phyloP scores from a whole-genome alignment of 2,329 filamentous ascomycete genomes.

The Colletotrichum horii region DNA sequence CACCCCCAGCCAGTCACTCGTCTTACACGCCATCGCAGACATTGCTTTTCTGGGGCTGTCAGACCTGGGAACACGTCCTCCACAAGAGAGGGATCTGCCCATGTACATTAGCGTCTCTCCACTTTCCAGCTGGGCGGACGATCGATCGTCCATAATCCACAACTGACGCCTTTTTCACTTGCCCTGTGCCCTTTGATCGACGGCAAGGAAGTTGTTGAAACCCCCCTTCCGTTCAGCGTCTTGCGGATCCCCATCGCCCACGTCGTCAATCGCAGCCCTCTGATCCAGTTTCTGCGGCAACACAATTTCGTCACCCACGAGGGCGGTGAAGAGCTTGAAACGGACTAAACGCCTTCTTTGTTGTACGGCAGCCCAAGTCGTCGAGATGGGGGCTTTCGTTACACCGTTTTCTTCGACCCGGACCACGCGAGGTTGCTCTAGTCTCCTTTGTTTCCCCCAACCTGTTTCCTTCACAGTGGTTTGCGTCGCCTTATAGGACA shows the following conservation, averaged over 20 bases:
- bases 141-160: neutral
- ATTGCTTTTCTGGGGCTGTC: neutral
- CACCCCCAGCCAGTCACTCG: neutral
- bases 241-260: neutral
- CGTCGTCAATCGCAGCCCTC: neutral
- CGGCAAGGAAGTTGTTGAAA: neutral
- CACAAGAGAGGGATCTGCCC: neutral
- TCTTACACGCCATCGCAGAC: neutral
- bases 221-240: neutral
- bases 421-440: neutral
- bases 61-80: neutral
- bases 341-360: slow-evolving; percentile 9
- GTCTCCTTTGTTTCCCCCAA: neutral
- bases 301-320: neutral
- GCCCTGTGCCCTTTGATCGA: neutral
- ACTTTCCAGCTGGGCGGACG: neutral
- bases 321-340: slow-evolving; percentile 13
- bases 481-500: neutral
- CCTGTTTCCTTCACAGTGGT: neutral
- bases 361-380: neutral
- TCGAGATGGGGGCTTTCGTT: neutral
- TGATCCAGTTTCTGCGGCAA: neutral
- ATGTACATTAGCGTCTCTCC: neutral
- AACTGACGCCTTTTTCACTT: neutral
- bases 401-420: neutral